Evolutionary conservation across 805 yeast genomes (phyloP).

Genomic region (Phaffomyces opuntiae): DNA sequence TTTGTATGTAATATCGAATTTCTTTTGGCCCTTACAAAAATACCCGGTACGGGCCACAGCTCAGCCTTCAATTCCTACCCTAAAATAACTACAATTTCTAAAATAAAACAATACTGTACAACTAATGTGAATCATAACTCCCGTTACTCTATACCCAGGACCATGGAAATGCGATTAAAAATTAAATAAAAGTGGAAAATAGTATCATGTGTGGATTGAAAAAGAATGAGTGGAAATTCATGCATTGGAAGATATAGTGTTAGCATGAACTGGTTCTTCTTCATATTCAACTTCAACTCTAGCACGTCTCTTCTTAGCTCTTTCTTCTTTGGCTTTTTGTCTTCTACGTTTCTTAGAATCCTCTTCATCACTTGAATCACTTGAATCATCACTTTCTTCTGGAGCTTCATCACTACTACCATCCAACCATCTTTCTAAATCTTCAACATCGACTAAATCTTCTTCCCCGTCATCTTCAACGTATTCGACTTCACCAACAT

Average conservation of each 20-base stretch:
- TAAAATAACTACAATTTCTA: not conserved
- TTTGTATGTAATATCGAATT: not conserved
- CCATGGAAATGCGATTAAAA: slow-evolving; percentile 4
- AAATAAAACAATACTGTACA: slow-evolving; percentile 1
- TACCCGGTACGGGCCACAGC: not conserved
- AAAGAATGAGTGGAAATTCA: not conserved
- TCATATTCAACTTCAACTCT: slow-evolving; percentile 82
- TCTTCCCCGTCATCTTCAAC: slow-evolving; percentile 88
- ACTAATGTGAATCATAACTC: not conserved
- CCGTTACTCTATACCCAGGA: not conserved
- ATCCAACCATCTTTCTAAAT: slow-evolving; percentile 80
- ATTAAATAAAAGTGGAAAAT: not conserved
- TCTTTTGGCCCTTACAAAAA: not conserved
- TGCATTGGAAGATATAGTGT: slow-evolving; percentile 12
- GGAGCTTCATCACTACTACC: slow-evolving; percentile 38
- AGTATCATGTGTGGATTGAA: no score
- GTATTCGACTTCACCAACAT: slow-evolving; percentile 76
- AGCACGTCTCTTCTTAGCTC: slow-evolving; percentile 49
- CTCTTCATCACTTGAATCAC: slow-evolving; percentile 32
- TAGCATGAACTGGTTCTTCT: slow-evolving; percentile 44
- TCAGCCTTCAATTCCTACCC: not conserved
- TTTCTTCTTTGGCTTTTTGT: slow-evolving; percentile 32
- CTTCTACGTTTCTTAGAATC: slow-evolving; percentile 30
- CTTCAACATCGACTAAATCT: slow-evolving; percentile 91
- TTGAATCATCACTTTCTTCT: slow-evolving; percentile 29